phyloP scores from a whole-genome alignment of 805 yeast species.

The Blastobotrys parvus region DNA sequence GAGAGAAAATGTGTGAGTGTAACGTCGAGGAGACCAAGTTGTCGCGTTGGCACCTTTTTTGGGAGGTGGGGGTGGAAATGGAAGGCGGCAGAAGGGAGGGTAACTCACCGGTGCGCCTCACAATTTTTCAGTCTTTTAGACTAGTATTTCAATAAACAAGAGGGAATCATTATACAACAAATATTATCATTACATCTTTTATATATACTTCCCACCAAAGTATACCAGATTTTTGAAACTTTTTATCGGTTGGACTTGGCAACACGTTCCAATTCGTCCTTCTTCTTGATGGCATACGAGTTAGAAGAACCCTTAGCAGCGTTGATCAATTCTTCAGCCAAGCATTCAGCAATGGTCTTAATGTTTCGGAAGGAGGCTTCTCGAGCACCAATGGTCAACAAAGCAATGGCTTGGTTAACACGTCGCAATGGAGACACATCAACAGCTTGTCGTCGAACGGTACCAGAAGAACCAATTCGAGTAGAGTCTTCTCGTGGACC shows the following conservation, averaged over 20 bases:
- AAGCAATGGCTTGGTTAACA: slow-evolving; percentile 98
- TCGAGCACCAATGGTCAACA: slow-evolving; percentile 98
- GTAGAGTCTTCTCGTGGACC: slow-evolving; percentile 99
- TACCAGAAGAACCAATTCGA: slow-evolving; percentile 99
- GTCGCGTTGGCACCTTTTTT: not conserved
- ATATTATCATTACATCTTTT: no score
- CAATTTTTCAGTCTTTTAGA: no score
- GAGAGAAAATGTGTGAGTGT: not conserved
- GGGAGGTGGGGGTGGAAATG: not conserved
- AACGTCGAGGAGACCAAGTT: no score
- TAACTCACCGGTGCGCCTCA: no score
- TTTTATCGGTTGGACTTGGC: slow-evolving; percentile 99
- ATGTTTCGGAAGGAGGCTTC: slow-evolving; percentile 99
- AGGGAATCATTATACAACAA: no score
- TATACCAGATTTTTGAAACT: no score
- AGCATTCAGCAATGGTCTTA: slow-evolving; percentile 99
- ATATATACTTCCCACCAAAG: no score
- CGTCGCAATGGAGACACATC: slow-evolving; percentile 99
- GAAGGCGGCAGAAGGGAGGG: not conserved
- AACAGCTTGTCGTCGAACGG: slow-evolving; percentile 99
- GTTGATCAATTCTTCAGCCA: slow-evolving; percentile 99
- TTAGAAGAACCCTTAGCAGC: slow-evolving; percentile 99
- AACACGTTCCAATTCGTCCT: slow-evolving; percentile 99
- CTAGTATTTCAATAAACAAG: no score
- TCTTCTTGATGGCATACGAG: slow-evolving; percentile 99